Base-by-base conservation (phyloP, 164 flowering plant genomes). In the Houttuynia cordata region DNA sequence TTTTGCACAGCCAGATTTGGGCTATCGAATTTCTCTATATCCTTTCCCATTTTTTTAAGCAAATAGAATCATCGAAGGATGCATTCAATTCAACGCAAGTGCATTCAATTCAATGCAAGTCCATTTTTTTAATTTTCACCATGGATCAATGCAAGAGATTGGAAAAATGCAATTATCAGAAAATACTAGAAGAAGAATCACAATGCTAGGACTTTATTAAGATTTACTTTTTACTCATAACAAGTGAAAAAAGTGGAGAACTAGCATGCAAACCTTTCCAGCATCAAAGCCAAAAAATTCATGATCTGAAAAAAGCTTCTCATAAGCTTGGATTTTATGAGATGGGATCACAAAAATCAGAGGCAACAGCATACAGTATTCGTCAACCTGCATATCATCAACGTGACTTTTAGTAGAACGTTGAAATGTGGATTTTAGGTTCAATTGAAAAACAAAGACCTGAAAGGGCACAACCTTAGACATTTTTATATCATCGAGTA, bases 271-370 rank as follows among this genome's bases (percentile, higher is more conserved):
- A 57, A 90, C 97, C 95, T 90, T 93, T 60, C 78, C 62, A 15
- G 67, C 41, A 68, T 83, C 83, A 67, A 90, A 83, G 30, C 66
- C 72, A 59, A 83, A 93, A 76, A 82, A 69, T 17, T 82, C 84
- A 68, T 93, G 68, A 45, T 75, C 66, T 39, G 63, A 65, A 59
- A 93, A 80, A 49, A 79, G 65, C 63, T 71, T 63, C 67, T 75
- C 70, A 34, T 81, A 49, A 68, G 71, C 53, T 63, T 75, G 61
- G 34, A 75, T 65, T 61, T 75, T 75, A 61, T 63, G 57, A 57
- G 76, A 63, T 45, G 90, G 79, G 67, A 79, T 81, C 57, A 90
- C 77, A 67, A 86, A 53, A 63, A 90, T 64, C 57, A 93, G 63
- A 56, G 96, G 92, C 62, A 82, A 52, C 52, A 76, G 72, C 22